Conservation (phyloP, 345 rosid genomes). For the Moricandia arvensis region DNA sequence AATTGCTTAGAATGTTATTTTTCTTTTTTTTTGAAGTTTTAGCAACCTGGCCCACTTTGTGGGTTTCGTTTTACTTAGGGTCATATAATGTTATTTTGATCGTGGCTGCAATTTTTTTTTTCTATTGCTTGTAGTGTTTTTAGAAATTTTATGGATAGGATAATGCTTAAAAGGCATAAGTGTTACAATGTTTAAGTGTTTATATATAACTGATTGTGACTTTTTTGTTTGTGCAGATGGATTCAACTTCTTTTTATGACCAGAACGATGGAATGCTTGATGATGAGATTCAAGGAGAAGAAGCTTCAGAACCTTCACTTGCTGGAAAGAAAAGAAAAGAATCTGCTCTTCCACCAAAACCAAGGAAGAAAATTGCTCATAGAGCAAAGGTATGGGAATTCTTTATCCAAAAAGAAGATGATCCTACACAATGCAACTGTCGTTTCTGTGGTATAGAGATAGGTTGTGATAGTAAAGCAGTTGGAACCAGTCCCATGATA, state of each 20-base stretch:
- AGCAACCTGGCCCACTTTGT: not conserved
- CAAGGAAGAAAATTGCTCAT: not conserved
- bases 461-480: not conserved
- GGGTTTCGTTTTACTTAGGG: not conserved
- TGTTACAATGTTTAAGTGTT: not conserved
- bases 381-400: not conserved
- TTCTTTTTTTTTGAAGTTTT: not conserved
- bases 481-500: not conserved
- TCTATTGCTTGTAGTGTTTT: not conserved
- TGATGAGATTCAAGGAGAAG: not conserved
- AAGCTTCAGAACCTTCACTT: not conserved
- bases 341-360: not conserved
- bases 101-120: too few species aligned
- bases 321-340: not conserved
- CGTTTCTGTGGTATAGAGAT: not conserved
- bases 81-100: not conserved
- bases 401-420: not conserved
- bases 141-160: not conserved
- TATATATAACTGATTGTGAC: not conserved
- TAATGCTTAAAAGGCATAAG: not conserved
- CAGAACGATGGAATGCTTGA: not conserved
- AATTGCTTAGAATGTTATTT: not conserved
- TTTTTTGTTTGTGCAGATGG: not conserved
- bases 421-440: not conserved
- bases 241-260: not conserved